Base-by-base conservation (phyloP, 78 protist genomes). In the Andalucia godoyi region DNA sequence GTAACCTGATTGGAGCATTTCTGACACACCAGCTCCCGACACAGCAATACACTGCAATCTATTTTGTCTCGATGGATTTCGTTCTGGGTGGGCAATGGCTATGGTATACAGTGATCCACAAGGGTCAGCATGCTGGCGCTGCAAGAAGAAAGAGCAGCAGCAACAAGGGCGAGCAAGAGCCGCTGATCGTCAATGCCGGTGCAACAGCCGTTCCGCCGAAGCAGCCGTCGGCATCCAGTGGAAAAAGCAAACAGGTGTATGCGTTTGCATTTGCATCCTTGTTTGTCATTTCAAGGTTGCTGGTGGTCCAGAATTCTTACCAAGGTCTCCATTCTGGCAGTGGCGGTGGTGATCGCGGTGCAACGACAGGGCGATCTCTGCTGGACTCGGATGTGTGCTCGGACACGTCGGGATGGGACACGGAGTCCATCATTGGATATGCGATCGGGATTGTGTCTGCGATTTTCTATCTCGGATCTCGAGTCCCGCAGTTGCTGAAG, bases 401-500 rank as follows among this genome's bases (percentile, higher is more conserved):
- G 54, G n/a, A n/a, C n/a, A n/a, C n/a, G n/a, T n/a, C n/a, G n/a
- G n/a, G n/a, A n/a, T n/a, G n/a, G 3, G 54, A 4, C 25, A 30
- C 36, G 52, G 18, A 2, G 34, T 38, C 38, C 33, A 25, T 27
- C 59, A 45, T 66, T 7, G 72, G 72, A 23, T 4, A 17, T 4
- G 58, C 53, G 6, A 54, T 66, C 18, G 75, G 49, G 23, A 58
- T 50, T 47, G 34, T 38, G 13, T 10, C 39, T 1, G 64, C 49
- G 15, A 12, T 15, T 12, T 23, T 70, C 55, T 70, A 70, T 42
- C 21, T 59, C 10, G 10, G 49, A n/a, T 7, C 40, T 4, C 42
- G 66, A 6, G 18, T 70, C 9, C 66, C 75, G 37, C 75, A 70
- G 66, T 1, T 70, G 23, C 23, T 47, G 23, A 57, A 60, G 30